Evolutionary conservation across 1,284 basidiomycete species (phyloP).

Genomic region (Butyriboletus appendiculatus): DNA sequence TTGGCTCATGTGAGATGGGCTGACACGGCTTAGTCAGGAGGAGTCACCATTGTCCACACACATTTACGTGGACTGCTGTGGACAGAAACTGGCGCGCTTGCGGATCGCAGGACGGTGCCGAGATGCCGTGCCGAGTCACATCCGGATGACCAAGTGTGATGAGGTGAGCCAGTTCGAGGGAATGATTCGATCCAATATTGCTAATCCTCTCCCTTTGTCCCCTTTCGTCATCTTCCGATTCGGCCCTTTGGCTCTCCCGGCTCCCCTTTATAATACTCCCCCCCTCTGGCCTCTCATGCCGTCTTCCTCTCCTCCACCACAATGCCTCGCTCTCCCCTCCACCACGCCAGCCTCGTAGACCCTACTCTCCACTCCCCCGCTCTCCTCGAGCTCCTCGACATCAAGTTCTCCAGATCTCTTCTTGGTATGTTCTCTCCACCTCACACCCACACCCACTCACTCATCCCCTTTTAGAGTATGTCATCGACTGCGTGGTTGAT

Average conservation of each 20-base stretch:
- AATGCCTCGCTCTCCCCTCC: constrained; percentile 42
- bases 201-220: constrained; percentile 31
- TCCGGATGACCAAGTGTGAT: neutral
- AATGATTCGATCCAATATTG: constrained; percentile 21
- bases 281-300: constrained; percentile 3
- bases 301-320: neutral
- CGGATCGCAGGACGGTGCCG: no score
- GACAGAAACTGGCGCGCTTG: no score
- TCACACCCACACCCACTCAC: neutral
- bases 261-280: constrained; percentile 35
- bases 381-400: constrained; percentile 61
- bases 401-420: constrained; percentile 57
- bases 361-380: constrained; percentile 58
- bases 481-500: constrained; percentile 64
- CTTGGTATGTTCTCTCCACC: constrained; percentile 51
- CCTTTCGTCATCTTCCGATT: constrained; percentile 35
- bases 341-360: constrained; percentile 65
- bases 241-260: constrained; percentile 27
- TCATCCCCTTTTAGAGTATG: constrained; percentile 54
- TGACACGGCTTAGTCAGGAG: no score
- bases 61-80: no score
- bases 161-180: constrained; percentile 13
- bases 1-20: no score
- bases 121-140: constrained; percentile 2
- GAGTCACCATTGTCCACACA: neutral